Evolutionary conservation across 768 basidiomycete genomes (phyloP), one percentile per base, ranked within the genome.

Genomic region (Erythrobasidium yunnanense): DNA sequence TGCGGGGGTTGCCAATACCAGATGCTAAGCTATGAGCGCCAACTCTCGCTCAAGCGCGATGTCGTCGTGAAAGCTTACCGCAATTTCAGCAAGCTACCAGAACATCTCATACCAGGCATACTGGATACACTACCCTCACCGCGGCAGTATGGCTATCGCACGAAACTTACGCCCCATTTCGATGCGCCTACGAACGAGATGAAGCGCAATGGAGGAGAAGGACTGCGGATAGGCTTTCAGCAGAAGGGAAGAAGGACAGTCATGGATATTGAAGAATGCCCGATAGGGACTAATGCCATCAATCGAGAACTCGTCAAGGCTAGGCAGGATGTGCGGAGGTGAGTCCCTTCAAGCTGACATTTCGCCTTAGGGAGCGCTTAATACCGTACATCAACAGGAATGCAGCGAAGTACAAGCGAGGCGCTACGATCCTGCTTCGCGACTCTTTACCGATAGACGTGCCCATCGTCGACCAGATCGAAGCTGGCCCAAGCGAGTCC

Each of bases 161-260:
- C 95, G 1, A 99, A 99, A 78, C 85, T 99, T 57, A 96, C 95
- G 0, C 95, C 95, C 0, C 95, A 99, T 75, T 97, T 97, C 68
- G 88, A 91, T 23, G 81, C 84, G 0, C 85, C 90, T 0, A 77
- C 79, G 66, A 83, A 25, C 51, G 53, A 50, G 54, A 42, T 53
- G 38, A 46, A 54, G 25, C 65, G 70, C 34, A 62, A 65, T 4
- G 56, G 71, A 49, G 68, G 63, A 55, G 22, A 71, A 38, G 88
- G 88, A 83, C 76, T 90, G 23, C 83, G 84, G 46, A 92, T 96
- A 45, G 92, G 93, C 0, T 96, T 96, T 77, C 92, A 93, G 71
- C 75, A 82, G 42, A 84, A 85, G 27, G 88, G 88, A 0, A 83
- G 80, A 49, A 81, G 83, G 66, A 80, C 81, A 20, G 85, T 87